phyloP scores from a whole-genome alignment of 208 protist genomes.

The Leishmania major region DNA sequence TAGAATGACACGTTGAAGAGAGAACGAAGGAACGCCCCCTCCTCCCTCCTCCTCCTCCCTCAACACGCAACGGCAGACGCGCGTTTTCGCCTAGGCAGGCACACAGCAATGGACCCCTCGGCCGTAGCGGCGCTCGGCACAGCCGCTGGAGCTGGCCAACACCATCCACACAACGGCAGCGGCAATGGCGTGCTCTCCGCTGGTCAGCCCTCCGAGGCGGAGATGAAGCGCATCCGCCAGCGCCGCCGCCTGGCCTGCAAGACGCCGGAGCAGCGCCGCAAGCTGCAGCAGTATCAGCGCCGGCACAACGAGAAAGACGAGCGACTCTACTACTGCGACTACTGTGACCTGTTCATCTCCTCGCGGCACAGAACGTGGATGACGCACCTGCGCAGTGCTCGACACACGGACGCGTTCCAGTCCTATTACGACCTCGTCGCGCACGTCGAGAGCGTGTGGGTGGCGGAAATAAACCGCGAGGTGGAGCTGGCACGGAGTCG shows the following conservation, averaged over 20 bases:
- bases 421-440: conserved; percentile 67
- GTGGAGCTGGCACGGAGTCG: conserved; percentile 38
- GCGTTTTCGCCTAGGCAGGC: neutral
- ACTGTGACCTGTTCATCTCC: conserved; percentile 87
- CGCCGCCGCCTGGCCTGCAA: conserved; percentile 49
- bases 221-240: conserved; percentile 38
- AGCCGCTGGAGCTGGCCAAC: neutral
- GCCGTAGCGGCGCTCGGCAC: neutral
- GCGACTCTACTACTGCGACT: conserved; percentile 82
- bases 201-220: conserved; percentile 33
- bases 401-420: conserved; percentile 71
- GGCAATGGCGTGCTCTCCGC: conserved; percentile 7
- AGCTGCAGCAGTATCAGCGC: conserved; percentile 60
- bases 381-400: conserved; percentile 53
- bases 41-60: too few species aligned
- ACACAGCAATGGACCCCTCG: neutral
- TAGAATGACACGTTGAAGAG: neutral
- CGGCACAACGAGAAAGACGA: conserved; percentile 87
- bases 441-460: conserved; percentile 55
- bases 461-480: conserved; percentile 45
- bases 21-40: neutral
- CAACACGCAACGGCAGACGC: neutral
- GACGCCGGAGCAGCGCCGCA: conserved; percentile 64
- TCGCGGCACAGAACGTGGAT: conserved; percentile 43
- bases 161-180: neutral